Percentiles rank a stretch among this genome's conserved stretches.
Conservation (phyloP, 768 basidiomycete genomes). For the Atractiella rhizophila region DNA sequence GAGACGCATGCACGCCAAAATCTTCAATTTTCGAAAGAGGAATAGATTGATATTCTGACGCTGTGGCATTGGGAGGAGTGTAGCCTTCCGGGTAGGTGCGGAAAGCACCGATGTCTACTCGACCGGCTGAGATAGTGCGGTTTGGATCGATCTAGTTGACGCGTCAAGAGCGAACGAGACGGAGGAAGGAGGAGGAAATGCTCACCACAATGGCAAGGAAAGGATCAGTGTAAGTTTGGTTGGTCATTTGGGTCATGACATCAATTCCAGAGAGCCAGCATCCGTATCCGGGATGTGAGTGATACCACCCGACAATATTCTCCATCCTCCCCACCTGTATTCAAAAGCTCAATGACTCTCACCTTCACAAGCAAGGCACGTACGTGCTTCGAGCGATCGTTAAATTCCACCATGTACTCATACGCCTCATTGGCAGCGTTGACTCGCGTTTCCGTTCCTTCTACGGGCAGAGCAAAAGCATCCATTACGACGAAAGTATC, state of each 20-base stretch:
- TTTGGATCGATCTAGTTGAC: constrained; percentile 99
- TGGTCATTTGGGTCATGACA: constrained; percentile 89
- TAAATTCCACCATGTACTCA: constrained; percentile 94
- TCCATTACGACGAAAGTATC: constrained; percentile 47
- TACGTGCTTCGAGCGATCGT: constrained; percentile 54
- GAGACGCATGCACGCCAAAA: constrained; percentile 91
- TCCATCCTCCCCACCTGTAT: constrained; percentile 28
- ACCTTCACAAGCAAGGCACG: neutral
- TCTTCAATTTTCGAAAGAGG: constrained; percentile 94
- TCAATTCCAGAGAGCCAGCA: constrained; percentile 98
- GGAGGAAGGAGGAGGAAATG: constrained; percentile 10
- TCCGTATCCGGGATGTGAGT: constrained; percentile 97
- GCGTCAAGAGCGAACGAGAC: too few species aligned
- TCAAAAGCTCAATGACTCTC: neutral
- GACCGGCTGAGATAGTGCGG: constrained; percentile 89
- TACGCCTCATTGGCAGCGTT: constrained; percentile 87
- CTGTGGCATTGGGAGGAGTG: constrained; percentile 39
- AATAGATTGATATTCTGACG: constrained; percentile 83
- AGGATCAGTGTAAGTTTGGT: constrained; percentile 84
- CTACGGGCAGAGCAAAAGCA: constrained; percentile 85
- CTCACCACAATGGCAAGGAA: constrained; percentile 87
- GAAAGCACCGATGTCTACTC: constrained; percentile 97
- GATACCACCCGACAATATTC: constrained; percentile 99
- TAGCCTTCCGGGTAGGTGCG: constrained; percentile 85
- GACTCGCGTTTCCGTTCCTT: constrained; percentile 93